Percentiles rank a stretch among this genome's conserved stretches.
These are phyloP conservation scores for Fusarium sp. DNA, from an alignment of 2,329 filamentous ascomycete genomes.

Conservation along the genomic window DNA sequence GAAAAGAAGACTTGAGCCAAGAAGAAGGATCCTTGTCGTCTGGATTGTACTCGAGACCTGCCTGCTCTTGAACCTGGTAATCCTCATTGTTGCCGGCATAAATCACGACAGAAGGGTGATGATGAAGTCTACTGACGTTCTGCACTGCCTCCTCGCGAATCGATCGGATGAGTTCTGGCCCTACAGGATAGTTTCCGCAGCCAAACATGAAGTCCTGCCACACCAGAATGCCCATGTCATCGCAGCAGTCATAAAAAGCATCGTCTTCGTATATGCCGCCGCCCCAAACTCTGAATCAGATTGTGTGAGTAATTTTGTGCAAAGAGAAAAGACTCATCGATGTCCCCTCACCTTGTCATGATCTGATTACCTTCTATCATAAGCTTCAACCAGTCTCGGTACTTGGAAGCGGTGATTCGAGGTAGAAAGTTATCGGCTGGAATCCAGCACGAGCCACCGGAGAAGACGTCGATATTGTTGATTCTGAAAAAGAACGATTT, in stretches of 20 bases:
- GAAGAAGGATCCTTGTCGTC: neutral
- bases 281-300: neutral
- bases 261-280: constrained; percentile 1
- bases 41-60: neutral
- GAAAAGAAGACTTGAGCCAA: constrained; percentile 2
- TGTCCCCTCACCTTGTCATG: neutral
- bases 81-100: constrained; percentile 3
- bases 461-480: neutral
- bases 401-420: neutral
- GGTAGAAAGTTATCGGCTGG: neutral
- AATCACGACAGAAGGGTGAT: neutral
- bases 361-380: constrained; percentile 6
- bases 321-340: neutral
- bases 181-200: neutral
- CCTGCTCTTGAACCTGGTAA: neutral
- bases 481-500: neutral
- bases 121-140: neutral
- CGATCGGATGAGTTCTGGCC: neutral
- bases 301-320: neutral
- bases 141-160: neutral
- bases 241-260: neutral
- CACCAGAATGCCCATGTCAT: neutral
- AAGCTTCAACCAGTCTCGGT: neutral
- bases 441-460: neutral
- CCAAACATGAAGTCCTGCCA: constrained; percentile 12